Conservation (phyloP, 176 grass and related monocot species). For the Zea mays region Zm-B73-REFERENCE-NAM-5.0 NC_050103.1:98663501-98664000, state of each 20-base stretch:
- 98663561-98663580: constrained; percentile 43
- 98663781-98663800: constrained; percentile 59
- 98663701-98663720: constrained; percentile 74
- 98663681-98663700: constrained; percentile 66
- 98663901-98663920: constrained; percentile 76
- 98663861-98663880: constrained; percentile 66
- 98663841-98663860: constrained; percentile 65
- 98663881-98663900: constrained; percentile 56
- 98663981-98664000: constrained; percentile 74
- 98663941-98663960: constrained; percentile 75
- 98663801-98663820: constrained; percentile 80
- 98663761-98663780: constrained; percentile 50
- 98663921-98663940: constrained; percentile 76
- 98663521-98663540: background rate
- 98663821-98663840: constrained; percentile 84
- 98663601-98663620: constrained; percentile 25
- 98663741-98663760: constrained; percentile 83
- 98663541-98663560: constrained; percentile 54
- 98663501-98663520: background rate
- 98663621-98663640: constrained; percentile 72
- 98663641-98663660: constrained; percentile 62
- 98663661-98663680: constrained; percentile 73
- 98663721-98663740: constrained; percentile 71
- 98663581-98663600: constrained; percentile 43
- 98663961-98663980: constrained; percentile 52